These are phyloP conservation scores for Carex parvula DNA, from an alignment of 176 grass and related monocot genomes.

Conservation along the genomic window DNA sequence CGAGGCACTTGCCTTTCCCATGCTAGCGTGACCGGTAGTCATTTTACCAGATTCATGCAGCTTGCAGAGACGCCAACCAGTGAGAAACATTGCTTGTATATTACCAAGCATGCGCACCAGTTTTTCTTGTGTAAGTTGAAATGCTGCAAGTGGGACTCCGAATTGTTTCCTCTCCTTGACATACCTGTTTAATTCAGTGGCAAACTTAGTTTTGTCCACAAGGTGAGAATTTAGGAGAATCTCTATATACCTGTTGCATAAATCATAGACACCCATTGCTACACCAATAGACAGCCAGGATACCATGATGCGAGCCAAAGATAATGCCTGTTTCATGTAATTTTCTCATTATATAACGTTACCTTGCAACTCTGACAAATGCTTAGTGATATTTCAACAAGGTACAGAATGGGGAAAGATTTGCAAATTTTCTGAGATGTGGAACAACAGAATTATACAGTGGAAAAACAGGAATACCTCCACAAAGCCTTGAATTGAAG, in stretches of 20 bases:
- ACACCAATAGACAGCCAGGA: conserved; percentile 59
- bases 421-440: not conserved
- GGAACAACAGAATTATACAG: not conserved
- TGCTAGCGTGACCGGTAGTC: conserved; percentile 48
- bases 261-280: conserved; percentile 45
- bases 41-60: conserved; percentile 40
- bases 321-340: conserved; percentile 30
- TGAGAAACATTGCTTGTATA: conserved; percentile 55
- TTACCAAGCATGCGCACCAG: conserved; percentile 61
- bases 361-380: not conserved
- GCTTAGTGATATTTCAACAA: not conserved
- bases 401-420: not conserved
- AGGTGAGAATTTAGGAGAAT: not conserved
- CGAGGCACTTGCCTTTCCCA: conserved; percentile 34
- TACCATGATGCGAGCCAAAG: conserved; percentile 48
- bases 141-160: conserved; percentile 47
- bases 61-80: conserved; percentile 48
- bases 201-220: not conserved
- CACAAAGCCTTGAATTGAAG: conserved; percentile 42
- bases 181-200: conserved; percentile 38
- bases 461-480: conserved; percentile 30
- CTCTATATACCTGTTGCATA: conserved; percentile 37
- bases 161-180: conserved; percentile 63
- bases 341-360: not conserved
- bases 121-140: conserved; percentile 63